Evolutionary conservation across 1,139 yeast species (phyloP), one percentile per base, ranked within the genome.

Genomic region (Ashbya aceris): DNA sequence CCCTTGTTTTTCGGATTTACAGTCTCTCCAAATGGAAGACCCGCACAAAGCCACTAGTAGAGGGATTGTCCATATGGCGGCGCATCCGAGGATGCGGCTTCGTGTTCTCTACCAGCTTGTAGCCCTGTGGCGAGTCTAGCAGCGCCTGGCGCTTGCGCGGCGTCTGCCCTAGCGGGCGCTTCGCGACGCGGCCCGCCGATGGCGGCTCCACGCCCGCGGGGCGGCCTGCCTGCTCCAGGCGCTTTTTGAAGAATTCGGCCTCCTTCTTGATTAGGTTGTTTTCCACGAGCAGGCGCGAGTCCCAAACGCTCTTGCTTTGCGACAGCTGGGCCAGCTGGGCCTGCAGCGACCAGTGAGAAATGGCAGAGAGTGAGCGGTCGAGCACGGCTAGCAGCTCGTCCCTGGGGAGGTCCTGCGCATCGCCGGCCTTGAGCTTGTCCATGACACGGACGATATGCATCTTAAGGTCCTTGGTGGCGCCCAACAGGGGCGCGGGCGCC

Each of bases 1-100:
- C 20, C 26, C n/a, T 17, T 26, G 11, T 8, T 11, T 23, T 12
- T 6, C 23, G 23, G 23, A 17, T 17, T 39, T 29, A 43, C 35
- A 36, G 33, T 39, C 50, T 49, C 40, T 54, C 55, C 28, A 58
- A 42, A 35, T 55, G 61, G 36, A 58, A 58, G 2, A 58, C 61
- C 28, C 62, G 46, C n/a, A 58, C 54, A 40, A 51, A 53, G 33
- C 54, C 58, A 40, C 51, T 55, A 34, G 50, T 52, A 26, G 54
- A 46, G 10, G 60, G 59, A 39, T 55, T 52, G 35, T 56, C 59
- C 32, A 58, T 49, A n/a, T 48, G 53, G 31, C 61, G 45, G 37
- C 56, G 50, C 58, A 54, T 52, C 38, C 61, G 47, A 10, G 61
- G 59, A 43, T 57, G 61, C n/a, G 58, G 58, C 41, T 54, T 55